Evolutionary conservation across 257 asterid genomes (phyloP).

Genomic region (Capsicum pubescens): DNA sequence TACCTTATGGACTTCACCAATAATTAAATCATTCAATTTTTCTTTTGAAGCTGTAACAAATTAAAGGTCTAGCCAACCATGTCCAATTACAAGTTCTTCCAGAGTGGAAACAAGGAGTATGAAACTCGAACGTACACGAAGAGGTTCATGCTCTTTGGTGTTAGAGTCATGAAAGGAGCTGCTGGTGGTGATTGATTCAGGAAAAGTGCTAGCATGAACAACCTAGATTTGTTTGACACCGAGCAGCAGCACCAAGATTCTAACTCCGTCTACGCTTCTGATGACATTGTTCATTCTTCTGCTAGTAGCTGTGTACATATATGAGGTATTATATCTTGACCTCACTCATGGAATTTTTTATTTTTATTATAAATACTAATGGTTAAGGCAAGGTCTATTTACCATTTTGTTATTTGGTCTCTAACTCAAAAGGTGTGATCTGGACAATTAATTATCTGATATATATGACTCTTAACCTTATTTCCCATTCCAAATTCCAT

Average conservation of each 20-base stretch:
- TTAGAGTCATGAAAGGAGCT: constrained; percentile 76
- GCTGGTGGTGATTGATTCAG: constrained; percentile 63
- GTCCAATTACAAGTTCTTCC: constrained; percentile 42
- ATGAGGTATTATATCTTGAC: constrained; percentile 55
- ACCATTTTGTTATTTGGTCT: too few relatives aligned
- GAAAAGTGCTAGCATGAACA: constrained; percentile 89
- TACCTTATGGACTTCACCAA: not conserved
- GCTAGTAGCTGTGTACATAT: constrained; percentile 81
- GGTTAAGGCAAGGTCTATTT: too few relatives aligned
- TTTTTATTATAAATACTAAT: too few relatives aligned
- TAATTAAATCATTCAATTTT: not conserved
- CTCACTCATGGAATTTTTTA: not conserved
- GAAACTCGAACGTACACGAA: constrained; percentile 1
- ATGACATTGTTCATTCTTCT: constrained; percentile 91
- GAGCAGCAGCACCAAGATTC: constrained; percentile 59
- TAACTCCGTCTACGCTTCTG: constrained; percentile 80
- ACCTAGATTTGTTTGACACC: constrained; percentile 65
- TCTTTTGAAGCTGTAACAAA: not conserved
- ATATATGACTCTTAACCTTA: too few relatives aligned
- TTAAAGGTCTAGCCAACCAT: not conserved
- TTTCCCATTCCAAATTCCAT: too few relatives aligned
- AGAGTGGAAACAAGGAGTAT: constrained; percentile 28
- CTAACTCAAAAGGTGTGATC: too few relatives aligned
- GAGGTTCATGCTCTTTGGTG: constrained; percentile 96
- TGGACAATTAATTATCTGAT: too few relatives aligned